These are phyloP conservation scores for Centrapalus pauciflorus DNA, from an alignment of 129 eudicot genomes.

Conservation along the genomic window DNA sequence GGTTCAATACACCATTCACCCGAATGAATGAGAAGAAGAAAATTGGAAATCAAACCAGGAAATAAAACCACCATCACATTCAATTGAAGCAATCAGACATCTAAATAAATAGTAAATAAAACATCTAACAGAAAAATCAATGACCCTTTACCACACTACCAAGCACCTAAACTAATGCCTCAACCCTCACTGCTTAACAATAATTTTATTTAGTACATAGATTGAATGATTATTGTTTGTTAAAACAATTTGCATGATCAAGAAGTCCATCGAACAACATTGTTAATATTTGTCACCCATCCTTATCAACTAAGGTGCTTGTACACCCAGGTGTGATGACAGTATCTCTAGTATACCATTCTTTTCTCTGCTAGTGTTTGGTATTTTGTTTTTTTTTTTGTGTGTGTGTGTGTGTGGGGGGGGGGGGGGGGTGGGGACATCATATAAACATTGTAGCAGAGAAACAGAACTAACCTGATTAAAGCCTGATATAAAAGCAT, in stretches of 20 bases:
- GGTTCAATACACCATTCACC: not conserved
- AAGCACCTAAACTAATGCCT: not conserved
- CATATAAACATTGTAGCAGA: not conserved
- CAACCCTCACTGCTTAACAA: not conserved
- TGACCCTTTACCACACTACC: not conserved
- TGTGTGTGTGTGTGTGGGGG: too few species aligned
- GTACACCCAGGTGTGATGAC: too few species aligned
- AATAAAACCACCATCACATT: not conserved
- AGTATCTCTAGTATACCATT: too few species aligned
- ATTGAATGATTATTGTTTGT: too few species aligned
- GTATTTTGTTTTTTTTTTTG: too few species aligned
- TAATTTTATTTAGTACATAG: too few species aligned
- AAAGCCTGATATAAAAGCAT: slow-evolving; percentile 83
- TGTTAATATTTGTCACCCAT: too few species aligned
- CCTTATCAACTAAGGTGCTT: too few species aligned
- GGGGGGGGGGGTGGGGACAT: too few species aligned
- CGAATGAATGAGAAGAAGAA: not conserved
- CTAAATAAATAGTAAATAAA: not conserved
- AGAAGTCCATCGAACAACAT: too few species aligned
- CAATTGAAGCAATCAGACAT: not conserved
- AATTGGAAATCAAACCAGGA: not conserved
- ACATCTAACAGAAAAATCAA: not conserved
- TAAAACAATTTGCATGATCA: too few species aligned
- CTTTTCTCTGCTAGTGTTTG: too few species aligned
- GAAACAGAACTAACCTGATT: slow-evolving; percentile 50